Base-by-base conservation (phyloP, 768 basidiomycete genomes). In the Trametes gibbosa region DNA sequence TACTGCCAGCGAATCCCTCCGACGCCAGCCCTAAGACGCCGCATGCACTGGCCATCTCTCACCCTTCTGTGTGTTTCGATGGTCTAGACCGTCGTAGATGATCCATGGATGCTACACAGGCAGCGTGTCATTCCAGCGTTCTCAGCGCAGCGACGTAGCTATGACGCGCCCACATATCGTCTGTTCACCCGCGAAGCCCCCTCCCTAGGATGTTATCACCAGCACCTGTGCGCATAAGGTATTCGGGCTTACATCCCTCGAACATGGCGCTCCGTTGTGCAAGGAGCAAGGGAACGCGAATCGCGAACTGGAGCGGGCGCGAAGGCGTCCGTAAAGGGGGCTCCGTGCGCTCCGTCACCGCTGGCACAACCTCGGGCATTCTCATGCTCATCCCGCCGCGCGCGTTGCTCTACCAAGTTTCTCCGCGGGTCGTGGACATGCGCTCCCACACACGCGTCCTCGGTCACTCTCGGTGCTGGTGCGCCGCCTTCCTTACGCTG, bases 281-380 rank as follows among this genome's bases (percentile, higher is more conserved):
- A 2, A 40, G 51, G 46, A 42, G 47, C 47, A 19, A 10, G 16
- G n/a, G 35, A 35, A 46, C 19, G 19, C 32, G 29, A 29, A 37
- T 25, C 47, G 54, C 54, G 25, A 35, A 21, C 39, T 29, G 13
- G 50, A 47, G 49, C 50, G 42, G n/a, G n/a, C 50, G 23, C 40
- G n/a, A 25, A n/a, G 17, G 21, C 21, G 43, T 29, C 46, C 29
- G 23, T 32, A 32, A 5, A 32, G 29, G 29, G n/a, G 10, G 29
- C 29, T 10, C 29, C 29, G 29, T 10, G 29, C 10, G 29, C 29
- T 32, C 29, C 29, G 29, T 32, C 29, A 32, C 35, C 34, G 34
- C 57, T 50, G 41, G 56, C 47, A 51, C 56, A 62, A 54, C 61
- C 56, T 62, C 61, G 61, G 61, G 34, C 27, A 43, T 58, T 62